Percentiles rank a stretch among this genome's conserved stretches.
Conservation (phyloP, 345 rosid species). For the Pugionium dolabratum region DNA sequence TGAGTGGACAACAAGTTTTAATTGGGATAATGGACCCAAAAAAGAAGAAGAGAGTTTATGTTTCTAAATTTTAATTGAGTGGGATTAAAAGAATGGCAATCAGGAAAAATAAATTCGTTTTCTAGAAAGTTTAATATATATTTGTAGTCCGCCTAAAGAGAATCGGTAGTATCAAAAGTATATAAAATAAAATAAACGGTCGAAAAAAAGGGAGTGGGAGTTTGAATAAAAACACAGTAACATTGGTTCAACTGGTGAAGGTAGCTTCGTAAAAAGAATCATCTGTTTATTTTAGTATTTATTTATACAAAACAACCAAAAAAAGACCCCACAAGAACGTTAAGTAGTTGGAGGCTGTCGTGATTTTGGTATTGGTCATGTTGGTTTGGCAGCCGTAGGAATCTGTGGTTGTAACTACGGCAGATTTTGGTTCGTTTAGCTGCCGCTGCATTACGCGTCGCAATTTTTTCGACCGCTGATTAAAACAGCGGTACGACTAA, state of each 20-base stretch:
- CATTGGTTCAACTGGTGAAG: constrained; percentile 34
- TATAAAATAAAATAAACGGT: constrained; percentile 1
- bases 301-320: constrained; percentile 1
- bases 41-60: neutral
- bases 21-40: no score
- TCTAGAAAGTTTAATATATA: no score
- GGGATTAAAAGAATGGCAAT: no score
- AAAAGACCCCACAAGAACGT: constrained; percentile 6
- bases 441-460: no score
- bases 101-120: no score
- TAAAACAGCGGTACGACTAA: no score
- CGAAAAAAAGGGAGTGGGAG: constrained; percentile 15
- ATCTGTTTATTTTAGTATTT: neutral
- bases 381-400: no score
- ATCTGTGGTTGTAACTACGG: no score
- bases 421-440: no score
- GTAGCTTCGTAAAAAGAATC: constrained; percentile 30
- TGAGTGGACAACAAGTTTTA: neutral
- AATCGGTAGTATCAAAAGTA: neutral
- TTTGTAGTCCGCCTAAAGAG: neutral
- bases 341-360: constrained; percentile 22
- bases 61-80: no score
- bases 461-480: no score
- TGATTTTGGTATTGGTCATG: constrained; percentile 12
- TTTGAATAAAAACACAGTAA: constrained; percentile 8